Evolutionary conservation across 1,284 basidiomycete genomes (phyloP).

Genomic region (Trametes sp.): DNA sequence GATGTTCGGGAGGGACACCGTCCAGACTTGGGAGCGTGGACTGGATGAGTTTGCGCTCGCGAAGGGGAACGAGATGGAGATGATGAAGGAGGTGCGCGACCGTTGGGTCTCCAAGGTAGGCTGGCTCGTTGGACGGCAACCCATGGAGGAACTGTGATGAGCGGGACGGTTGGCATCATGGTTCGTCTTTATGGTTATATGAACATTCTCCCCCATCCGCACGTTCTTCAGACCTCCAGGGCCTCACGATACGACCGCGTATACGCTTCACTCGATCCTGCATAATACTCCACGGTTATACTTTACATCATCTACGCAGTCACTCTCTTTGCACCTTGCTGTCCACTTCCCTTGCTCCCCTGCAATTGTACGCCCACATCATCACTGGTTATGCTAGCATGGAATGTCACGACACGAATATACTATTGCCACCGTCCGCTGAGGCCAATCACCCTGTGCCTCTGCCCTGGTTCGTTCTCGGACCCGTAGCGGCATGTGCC

Average conservation of each 20-base stretch:
- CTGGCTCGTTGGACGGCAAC: slow-evolving; percentile 74
- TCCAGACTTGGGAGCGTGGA: slow-evolving; percentile 68
- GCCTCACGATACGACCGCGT: slow-evolving; percentile 5
- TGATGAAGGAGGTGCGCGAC: slow-evolving; percentile 69
- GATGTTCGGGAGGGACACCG: slow-evolving; percentile 79
- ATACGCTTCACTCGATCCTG: neutral
- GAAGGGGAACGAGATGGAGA: slow-evolving; percentile 55
- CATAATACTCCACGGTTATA: slow-evolving; percentile 5
- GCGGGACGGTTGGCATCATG: slow-evolving; percentile 15
- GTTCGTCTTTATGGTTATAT: slow-evolving; percentile 23
- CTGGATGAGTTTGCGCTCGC: slow-evolving; percentile 69
- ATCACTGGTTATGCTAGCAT: slow-evolving; percentile 19
- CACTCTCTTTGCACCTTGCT: slow-evolving; percentile 19
- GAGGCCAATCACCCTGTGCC: neutral
- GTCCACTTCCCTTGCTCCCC: slow-evolving; percentile 21
- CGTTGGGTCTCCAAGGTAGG: slow-evolving; percentile 77
- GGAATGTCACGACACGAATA: slow-evolving; percentile 24
- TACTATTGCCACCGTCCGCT: slow-evolving; percentile 3
- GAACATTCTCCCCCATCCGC: slow-evolving; percentile 12
- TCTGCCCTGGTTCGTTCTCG: neutral
- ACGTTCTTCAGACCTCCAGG: slow-evolving; percentile 6
- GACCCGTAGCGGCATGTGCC: slow-evolving; percentile 6
- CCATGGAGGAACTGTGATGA: slow-evolving; percentile 60
- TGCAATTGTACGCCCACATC: slow-evolving; percentile 30
- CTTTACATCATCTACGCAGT: slow-evolving; percentile 11